phyloP scores from a whole-genome alignment of 805 yeast species.

The Pachysolen tannophilus region DNA sequence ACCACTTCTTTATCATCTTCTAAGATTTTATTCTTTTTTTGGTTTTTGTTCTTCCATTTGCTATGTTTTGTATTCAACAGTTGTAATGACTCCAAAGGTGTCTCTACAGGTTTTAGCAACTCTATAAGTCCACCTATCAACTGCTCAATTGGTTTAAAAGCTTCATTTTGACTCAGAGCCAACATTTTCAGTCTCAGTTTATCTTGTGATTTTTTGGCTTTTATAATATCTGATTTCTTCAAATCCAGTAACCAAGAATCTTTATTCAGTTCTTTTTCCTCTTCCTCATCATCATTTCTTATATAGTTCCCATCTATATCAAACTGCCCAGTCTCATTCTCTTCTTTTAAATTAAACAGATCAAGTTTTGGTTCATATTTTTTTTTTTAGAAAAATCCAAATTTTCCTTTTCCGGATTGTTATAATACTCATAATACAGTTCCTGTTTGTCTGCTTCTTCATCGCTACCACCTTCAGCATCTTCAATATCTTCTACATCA shows the following conservation, averaged over 20 bases:
- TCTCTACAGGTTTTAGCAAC: constrained; percentile 49
- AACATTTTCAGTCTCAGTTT: constrained; percentile 18
- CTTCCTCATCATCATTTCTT: constrained; percentile 26
- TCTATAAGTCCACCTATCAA: constrained; percentile 28
- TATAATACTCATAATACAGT: constrained; percentile 20
- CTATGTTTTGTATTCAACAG: constrained; percentile 24
- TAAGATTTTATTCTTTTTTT: constrained; percentile 8
- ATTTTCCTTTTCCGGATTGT: constrained; percentile 19
- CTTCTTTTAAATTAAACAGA: constrained; percentile 52
- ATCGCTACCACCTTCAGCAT: constrained; percentile 14
- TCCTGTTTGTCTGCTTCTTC: constrained; percentile 17
- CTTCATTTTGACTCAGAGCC: constrained; percentile 18
- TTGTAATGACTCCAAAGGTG: constrained; percentile 47
- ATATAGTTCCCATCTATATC: constrained; percentile 56
- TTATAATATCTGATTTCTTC: constrained; percentile 15
- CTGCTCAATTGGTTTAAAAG: constrained; percentile 13
- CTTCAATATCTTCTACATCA: constrained; percentile 14
- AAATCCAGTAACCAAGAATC: constrained; percentile 23
- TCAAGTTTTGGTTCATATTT: constrained; percentile 39
- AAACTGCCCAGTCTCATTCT: constrained; percentile 49
- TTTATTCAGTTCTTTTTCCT: constrained; percentile 20
- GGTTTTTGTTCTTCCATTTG: constrained; percentile 10
- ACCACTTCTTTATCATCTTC: constrained; percentile 9
- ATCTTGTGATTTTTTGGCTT: constrained; percentile 18
- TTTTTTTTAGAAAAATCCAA: constrained; percentile 7